A percentile compares a stretch with the other conserved stretches of the same genome.
These are phyloP conservation scores for Pedinophyceae sp. DNA, from an alignment of 139 green algal species.

Conservation along the genomic window DNA sequence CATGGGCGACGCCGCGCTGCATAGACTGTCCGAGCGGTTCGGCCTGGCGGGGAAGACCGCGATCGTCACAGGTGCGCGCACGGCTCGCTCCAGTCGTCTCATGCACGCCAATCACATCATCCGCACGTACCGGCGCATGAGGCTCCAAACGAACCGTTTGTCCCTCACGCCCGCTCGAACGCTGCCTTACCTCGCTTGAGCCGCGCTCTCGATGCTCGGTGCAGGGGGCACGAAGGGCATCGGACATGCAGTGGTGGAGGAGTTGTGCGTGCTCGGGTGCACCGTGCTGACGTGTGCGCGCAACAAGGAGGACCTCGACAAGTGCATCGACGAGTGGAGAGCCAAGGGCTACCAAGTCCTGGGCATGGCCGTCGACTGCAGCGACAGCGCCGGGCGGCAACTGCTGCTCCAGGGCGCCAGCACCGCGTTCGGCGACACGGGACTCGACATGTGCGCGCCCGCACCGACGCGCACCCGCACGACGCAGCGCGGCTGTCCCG, in stretches of 20 bases:
- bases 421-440: not conserved
- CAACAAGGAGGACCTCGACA: conserved; percentile 15
- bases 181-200: too few relatives aligned
- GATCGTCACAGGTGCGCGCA: too few relatives aligned
- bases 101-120: too few relatives aligned
- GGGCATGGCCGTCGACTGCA: conserved; percentile 14
- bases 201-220: too few relatives aligned
- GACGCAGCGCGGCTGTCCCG: not conserved
- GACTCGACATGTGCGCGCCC: not conserved
- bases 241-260: not conserved
- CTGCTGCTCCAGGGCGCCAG: conserved; percentile 11
- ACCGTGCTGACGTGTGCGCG: conserved; percentile 36
- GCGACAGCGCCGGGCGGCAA: conserved; percentile 1
- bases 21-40: too few relatives aligned
- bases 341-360: conserved; percentile 19
- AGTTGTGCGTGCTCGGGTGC: not conserved
- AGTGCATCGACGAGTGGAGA: conserved; percentile 10
- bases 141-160: too few relatives aligned
- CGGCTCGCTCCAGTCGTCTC: too few relatives aligned
- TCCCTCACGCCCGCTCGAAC: too few relatives aligned
- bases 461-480: not conserved
- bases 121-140: too few relatives aligned
- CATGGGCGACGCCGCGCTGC: too few relatives aligned
- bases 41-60: too few relatives aligned
- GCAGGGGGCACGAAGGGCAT: conserved; percentile 42